These are phyloP conservation scores for Amaranthus cruentus DNA, from an alignment of 148 eudicot species.

Conservation along the genomic window DNA sequence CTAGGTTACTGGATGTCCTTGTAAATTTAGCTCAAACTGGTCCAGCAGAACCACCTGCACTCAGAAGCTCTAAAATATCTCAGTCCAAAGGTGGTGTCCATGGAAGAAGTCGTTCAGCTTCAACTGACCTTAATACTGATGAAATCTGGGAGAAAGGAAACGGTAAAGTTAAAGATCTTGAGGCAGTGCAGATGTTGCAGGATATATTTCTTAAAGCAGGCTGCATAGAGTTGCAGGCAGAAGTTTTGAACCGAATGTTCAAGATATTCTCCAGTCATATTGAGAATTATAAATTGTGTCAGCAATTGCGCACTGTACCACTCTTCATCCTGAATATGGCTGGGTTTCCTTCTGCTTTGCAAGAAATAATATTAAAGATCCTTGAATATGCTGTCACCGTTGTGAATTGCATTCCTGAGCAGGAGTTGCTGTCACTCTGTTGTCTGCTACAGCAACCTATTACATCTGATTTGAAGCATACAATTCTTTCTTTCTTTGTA, in stretches of 20 bases:
- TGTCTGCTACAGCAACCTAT: slow-evolving; percentile 93
- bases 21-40: slow-evolving; percentile 83
- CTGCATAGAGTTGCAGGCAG: slow-evolving; percentile 83
- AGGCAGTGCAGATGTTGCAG: slow-evolving; percentile 96
- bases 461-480: slow-evolving; percentile 60
- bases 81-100: slow-evolving; percentile 55
- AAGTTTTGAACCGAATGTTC: slow-evolving; percentile 92
- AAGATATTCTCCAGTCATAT: slow-evolving; percentile 94
- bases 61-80: slow-evolving; percentile 41
- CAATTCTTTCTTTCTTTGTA: slow-evolving; percentile 85
- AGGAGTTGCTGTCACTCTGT: slow-evolving; percentile 94
- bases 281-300: slow-evolving; percentile 89
- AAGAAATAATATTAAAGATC: slow-evolving; percentile 87
- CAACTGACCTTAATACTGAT: slow-evolving; percentile 51
- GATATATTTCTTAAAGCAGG: slow-evolving; percentile 92
- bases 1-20: slow-evolving; percentile 90
- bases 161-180: slow-evolving; percentile 81
- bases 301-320: slow-evolving; percentile 92
- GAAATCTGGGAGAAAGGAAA: slow-evolving; percentile 74
- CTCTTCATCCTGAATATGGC: slow-evolving; percentile 92
- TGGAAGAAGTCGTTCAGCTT: slow-evolving; percentile 58
- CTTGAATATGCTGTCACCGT: slow-evolving; percentile 99
- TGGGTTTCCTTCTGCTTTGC: slow-evolving; percentile 77
- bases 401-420: slow-evolving; percentile 95
- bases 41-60: slow-evolving; percentile 45